Evolutionary conservation across 2,329 filamentous ascomycete genomes (phyloP).

Genomic region (Sphaceloma murrayae): DNA sequence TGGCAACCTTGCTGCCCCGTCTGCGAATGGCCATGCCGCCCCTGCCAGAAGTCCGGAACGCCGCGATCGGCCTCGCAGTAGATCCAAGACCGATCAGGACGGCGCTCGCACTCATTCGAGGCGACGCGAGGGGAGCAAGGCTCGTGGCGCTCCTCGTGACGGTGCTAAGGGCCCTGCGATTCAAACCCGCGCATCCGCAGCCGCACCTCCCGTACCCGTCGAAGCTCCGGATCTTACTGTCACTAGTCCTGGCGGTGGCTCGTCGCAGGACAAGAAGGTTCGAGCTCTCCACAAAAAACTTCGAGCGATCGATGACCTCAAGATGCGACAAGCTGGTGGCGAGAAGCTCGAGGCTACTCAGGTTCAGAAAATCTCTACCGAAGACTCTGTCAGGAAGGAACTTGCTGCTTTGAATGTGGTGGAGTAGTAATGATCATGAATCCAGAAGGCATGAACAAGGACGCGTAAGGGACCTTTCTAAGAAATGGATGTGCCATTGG

Average conservation of each 20-base stretch:
- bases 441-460: too few species aligned
- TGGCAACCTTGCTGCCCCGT: conserved; percentile 34
- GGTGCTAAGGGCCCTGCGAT: background rate
- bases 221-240: conserved; percentile 42
- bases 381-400: conserved; percentile 74
- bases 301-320: conserved; percentile 91
- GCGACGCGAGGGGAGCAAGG: conserved; percentile 19
- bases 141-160: conserved; percentile 1
- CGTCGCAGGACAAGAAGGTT: conserved; percentile 86
- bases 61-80: conserved; percentile 26
- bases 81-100: conserved; percentile 26
- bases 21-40: conserved; percentile 34
- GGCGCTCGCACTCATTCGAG: conserved; percentile 23
- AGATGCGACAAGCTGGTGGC: conserved; percentile 87
- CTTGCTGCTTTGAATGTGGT: conserved; percentile 34
- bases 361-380: conserved; percentile 94
- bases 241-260: conserved; percentile 48
- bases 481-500: too few species aligned
- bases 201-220: conserved; percentile 30
- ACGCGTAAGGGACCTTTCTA: too few species aligned
- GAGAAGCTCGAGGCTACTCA: conserved; percentile 98
- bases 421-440: too few species aligned
- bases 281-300: conserved; percentile 93
- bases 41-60: conserved; percentile 20
- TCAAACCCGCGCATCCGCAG: conserved; percentile 28